phyloP scores from a whole-genome alignment of 345 rosid genomes.

The Melastoma malabathricum region DNA sequence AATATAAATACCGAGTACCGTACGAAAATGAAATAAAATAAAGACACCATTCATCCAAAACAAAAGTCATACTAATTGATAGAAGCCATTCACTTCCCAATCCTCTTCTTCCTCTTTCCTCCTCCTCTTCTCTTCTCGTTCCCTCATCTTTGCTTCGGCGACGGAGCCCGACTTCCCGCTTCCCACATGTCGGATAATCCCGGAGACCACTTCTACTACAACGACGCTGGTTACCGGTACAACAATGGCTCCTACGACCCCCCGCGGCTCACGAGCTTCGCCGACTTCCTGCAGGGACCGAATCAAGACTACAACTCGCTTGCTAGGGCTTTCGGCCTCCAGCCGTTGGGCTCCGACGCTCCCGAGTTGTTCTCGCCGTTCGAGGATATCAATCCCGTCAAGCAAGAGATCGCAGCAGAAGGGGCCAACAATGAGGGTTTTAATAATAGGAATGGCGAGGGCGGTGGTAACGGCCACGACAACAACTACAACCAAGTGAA shows the following conservation, averaged over 20 bases:
- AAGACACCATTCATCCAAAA: no score
- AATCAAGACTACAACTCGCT: conserved; percentile 34
- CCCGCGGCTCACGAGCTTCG: conserved; percentile 32
- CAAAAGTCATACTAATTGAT: not conserved
- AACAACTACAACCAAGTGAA: conserved; percentile 15
- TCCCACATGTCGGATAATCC: conserved; percentile 64
- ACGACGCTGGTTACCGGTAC: conserved; percentile 9
- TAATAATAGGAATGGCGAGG: not conserved
- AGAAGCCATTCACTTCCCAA: not conserved
- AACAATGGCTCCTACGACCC: conserved; percentile 12
- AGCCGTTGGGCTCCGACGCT: conserved; percentile 18
- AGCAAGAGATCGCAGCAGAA: conserved; percentile 8
- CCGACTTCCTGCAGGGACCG: conserved; percentile 49
- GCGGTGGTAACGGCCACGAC: conserved; percentile 9
- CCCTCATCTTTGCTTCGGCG: not conserved
- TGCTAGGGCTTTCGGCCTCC: conserved; percentile 33
- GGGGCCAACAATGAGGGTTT: conserved; percentile 1
- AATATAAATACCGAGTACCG: no score
- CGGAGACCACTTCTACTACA: conserved; percentile 39
- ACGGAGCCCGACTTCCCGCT: not conserved
- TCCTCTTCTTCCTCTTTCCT: conserved; percentile 10
- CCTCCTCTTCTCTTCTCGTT: conserved; percentile 4
- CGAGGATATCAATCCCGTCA: conserved; percentile 15
- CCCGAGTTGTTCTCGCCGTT: conserved; percentile 35
- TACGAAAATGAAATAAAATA: no score